Evolutionary conservation across 495 filamentous ascomycete species (phyloP).

Genomic region (Eremomyces bilateralis): DNA sequence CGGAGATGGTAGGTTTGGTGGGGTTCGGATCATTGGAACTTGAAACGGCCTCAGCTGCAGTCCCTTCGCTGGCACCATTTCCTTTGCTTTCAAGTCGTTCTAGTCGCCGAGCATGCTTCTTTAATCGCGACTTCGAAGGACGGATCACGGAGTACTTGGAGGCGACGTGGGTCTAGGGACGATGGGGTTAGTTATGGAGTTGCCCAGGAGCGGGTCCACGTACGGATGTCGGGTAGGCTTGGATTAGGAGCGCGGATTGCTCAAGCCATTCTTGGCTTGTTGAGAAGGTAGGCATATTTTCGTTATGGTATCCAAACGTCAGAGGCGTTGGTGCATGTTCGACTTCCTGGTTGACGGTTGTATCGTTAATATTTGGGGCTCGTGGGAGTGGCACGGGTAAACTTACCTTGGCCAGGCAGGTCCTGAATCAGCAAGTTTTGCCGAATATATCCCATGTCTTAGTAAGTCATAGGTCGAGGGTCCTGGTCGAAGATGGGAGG

Average conservation of each 20-base stretch:
- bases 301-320: no score
- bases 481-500: no score
- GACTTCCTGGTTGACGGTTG: no score
- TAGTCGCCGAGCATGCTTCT: no score
- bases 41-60: constrained; percentile 12
- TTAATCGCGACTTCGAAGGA: no score
- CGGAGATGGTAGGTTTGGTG: constrained; percentile 16
- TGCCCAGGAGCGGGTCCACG: constrained; percentile 6
- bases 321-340: no score
- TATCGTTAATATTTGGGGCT: no score
- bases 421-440: no score
- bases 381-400: no score
- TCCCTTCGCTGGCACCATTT: constrained; percentile 13
- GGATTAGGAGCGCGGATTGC: constrained; percentile 36
- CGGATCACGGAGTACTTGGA: constrained; percentile 74
- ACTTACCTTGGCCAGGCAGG: no score
- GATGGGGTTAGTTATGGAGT: constrained; percentile 4
- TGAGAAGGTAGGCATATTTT: constrained; percentile 38
- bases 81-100: constrained; percentile 22
- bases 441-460: no score
- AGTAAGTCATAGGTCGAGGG: no score
- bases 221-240: constrained; percentile 43
- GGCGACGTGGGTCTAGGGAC: constrained; percentile 54
- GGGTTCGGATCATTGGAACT: constrained; percentile 15
- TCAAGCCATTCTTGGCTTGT: constrained; percentile 40